These are phyloP conservation scores for Eragrostis tef DNA, from an alignment of 202 grass and related monocot species.

Conservation along the genomic window DNA sequence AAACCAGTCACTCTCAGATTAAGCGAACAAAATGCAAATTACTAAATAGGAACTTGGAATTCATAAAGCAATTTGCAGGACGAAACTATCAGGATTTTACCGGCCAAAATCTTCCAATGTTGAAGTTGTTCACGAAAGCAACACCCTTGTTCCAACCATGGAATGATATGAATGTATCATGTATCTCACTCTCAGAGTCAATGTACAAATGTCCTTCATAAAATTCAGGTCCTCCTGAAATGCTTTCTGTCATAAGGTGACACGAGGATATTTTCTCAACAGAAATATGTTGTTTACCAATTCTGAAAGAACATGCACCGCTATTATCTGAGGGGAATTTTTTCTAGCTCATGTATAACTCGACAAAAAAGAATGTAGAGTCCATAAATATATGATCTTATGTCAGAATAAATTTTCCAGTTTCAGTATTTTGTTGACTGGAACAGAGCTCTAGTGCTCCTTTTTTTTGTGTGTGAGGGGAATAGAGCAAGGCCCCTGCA, in stretches of 20 bases:
- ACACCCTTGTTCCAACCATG: slow-evolving; percentile 93
- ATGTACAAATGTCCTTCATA: slow-evolving; percentile 79
- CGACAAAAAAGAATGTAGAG: background rate
- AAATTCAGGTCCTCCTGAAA: slow-evolving; percentile 65
- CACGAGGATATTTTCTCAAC: background rate
- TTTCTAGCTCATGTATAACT: background rate
- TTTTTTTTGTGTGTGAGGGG: too few relatives aligned
- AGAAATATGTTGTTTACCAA: background rate
- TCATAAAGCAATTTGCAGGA: background rate
- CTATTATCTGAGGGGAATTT: background rate
- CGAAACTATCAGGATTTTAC: slow-evolving; percentile 51
- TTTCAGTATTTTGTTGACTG: background rate
- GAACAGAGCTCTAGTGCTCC: background rate
- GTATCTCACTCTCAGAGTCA: slow-evolving; percentile 47
- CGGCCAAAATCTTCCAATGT: slow-evolving; percentile 97
- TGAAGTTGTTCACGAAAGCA: slow-evolving; percentile 95
- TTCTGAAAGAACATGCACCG: background rate
- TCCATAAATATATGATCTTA: too few relatives aligned
- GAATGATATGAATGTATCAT: slow-evolving; percentile 97
- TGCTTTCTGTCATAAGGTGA: slow-evolving; percentile 44
- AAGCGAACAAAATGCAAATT: slow-evolving; percentile 38
- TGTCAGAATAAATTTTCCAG: background rate
- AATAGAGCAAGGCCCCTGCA: too few relatives aligned
- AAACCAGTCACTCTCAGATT: slow-evolving; percentile 41
- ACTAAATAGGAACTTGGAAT: slow-evolving; percentile 13